Evolutionary conservation across 441 rosid genomes (phyloP).

Genomic region (Erodium moschatum): DNA sequence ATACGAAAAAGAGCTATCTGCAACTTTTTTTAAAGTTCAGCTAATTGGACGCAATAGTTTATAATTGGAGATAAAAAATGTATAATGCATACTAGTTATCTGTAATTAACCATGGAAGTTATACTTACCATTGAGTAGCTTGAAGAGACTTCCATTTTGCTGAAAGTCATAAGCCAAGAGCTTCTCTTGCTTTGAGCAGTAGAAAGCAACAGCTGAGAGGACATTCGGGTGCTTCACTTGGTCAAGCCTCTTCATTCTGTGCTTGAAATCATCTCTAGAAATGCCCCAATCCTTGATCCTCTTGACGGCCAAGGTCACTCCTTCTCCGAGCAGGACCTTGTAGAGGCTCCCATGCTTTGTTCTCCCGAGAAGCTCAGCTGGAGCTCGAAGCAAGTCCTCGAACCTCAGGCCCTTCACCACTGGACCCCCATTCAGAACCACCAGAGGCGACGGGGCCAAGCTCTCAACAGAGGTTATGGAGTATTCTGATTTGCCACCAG

Average conservation of each 20-base stretch:
- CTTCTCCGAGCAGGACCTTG: slow-evolving; percentile 36
- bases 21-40: too few species aligned
- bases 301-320: slow-evolving; percentile 38
- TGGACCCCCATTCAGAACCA: slow-evolving; percentile 33
- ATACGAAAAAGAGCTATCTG: too few species aligned
- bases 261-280: slow-evolving; percentile 33
- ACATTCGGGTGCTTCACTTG: slow-evolving; percentile 38
- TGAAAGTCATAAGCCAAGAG: slow-evolving; percentile 45
- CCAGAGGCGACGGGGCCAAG: slow-evolving; percentile 28
- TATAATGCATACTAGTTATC: too few species aligned
- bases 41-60: too few species aligned
- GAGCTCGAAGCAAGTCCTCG: slow-evolving; percentile 53
- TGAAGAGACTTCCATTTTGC: slow-evolving; percentile 51
- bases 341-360: slow-evolving; percentile 55
- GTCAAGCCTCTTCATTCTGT: slow-evolving; percentile 37
- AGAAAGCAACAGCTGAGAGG: slow-evolving; percentile 39
- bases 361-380: slow-evolving; percentile 48
- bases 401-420: slow-evolving; percentile 32
- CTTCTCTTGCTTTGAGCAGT: slow-evolving; percentile 53
- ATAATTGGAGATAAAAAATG: too few species aligned
- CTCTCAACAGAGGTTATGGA: slow-evolving; percentile 39
- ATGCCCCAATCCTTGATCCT: slow-evolving; percentile 38
- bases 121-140: slow-evolving; percentile 44
- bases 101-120: too few species aligned
- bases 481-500: slow-evolving; percentile 32